phyloP scores from a whole-genome alignment of 345 rosid species.

The Gossypium bickii region DNA sequence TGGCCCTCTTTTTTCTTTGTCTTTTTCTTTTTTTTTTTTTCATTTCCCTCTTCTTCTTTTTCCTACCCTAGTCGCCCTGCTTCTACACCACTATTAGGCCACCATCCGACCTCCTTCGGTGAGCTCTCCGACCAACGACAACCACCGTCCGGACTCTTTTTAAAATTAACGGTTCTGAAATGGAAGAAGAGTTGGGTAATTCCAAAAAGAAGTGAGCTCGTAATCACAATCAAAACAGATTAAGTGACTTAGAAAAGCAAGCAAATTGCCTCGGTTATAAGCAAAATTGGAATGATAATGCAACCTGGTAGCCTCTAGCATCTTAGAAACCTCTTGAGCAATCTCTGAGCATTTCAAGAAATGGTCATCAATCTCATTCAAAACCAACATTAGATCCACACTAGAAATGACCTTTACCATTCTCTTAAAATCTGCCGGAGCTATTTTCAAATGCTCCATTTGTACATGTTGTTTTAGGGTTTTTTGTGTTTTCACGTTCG shows the following conservation, averaged over 20 bases:
- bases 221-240: background rate
- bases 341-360: constrained; percentile 78
- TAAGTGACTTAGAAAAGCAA: background rate
- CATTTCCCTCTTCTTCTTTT: too few species aligned
- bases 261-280: constrained; percentile 62
- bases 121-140: too few species aligned
- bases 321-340: constrained; percentile 75
- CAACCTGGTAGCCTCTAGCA: constrained; percentile 83
- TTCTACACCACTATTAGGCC: too few species aligned
- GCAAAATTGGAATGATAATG: constrained; percentile 96
- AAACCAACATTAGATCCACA: constrained; percentile 58
- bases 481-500: constrained; percentile 7
- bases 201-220: too few species aligned
- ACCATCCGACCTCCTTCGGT: too few species aligned
- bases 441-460: constrained; percentile 56
- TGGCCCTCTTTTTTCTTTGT: too few species aligned
- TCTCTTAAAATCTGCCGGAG: constrained; percentile 49
- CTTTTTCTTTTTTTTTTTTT: too few species aligned
- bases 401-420: constrained; percentile 28
- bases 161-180: too few species aligned
- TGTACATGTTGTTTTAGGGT: constrained; percentile 24
- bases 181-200: too few species aligned
- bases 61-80: too few species aligned
- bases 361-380: constrained; percentile 70
- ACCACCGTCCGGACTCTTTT: too few species aligned